These are phyloP conservation scores for Eucalyptus caleyi DNA, from an alignment of 345 rosid species.

Conservation along the genomic window DNA sequence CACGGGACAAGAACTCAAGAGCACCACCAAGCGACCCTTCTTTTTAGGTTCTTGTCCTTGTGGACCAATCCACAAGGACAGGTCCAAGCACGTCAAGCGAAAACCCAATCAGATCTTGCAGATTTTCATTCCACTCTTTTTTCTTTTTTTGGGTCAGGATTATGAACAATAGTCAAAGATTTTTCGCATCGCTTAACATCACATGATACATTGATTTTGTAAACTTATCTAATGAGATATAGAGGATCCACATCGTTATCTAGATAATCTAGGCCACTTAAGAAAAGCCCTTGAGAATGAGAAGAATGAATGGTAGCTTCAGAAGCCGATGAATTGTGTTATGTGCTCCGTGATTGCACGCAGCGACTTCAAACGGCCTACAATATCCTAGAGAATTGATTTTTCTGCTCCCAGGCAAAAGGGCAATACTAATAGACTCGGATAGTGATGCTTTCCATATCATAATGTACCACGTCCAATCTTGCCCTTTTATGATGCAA, in stretches of 20 bases:
- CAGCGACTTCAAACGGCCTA: rapidly evolving
- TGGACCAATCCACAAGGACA: background rate
- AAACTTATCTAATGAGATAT: background rate
- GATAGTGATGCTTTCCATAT: background rate
- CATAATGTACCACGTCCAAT: background rate
- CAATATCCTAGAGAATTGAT: background rate
- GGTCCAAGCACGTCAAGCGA: background rate
- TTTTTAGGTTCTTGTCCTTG: background rate
- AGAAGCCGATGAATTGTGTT: rapidly evolving
- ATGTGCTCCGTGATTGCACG: rapidly evolving
- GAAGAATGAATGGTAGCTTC: background rate
- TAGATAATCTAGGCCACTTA: background rate
- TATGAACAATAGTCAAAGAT: background rate
- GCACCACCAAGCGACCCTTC: background rate
- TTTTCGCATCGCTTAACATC: rapidly evolving
- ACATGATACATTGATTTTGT: background rate
- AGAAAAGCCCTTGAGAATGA: rapidly evolving
- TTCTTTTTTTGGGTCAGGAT: background rate
- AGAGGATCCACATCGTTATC: background rate
- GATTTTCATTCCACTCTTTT: background rate
- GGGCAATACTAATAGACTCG: background rate
- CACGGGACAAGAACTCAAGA: background rate
- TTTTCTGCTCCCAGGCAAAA: background rate
- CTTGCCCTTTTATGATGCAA: background rate
- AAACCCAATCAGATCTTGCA: background rate